Evolutionary conservation across 805 yeast species (phyloP).

Genomic region (Pichia deserticola): DNA sequence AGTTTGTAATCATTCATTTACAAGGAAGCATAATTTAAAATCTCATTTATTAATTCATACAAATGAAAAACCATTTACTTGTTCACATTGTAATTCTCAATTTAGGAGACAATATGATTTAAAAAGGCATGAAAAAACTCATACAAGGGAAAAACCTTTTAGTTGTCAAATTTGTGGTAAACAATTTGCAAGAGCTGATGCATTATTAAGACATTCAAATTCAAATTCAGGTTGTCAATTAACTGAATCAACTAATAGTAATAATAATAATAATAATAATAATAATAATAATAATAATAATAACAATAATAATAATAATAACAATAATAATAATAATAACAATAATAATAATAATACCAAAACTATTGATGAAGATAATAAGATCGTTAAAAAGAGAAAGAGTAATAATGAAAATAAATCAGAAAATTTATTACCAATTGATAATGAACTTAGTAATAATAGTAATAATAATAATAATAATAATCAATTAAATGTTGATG

Average conservation of each 20-base stretch:
- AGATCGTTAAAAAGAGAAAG: not conserved
- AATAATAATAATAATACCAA: not conserved
- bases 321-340: not conserved
- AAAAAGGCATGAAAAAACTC: slow-evolving; percentile 67
- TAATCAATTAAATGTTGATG: too few relatives aligned
- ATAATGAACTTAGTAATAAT: not conserved
- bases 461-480: not conserved
- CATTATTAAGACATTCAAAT: slow-evolving; percentile 61
- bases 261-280: not conserved
- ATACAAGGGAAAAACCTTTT: slow-evolving; percentile 69
- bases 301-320: not conserved
- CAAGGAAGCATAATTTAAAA: slow-evolving; percentile 68
- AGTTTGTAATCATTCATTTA: slow-evolving; percentile 55
- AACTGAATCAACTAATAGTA: too few relatives aligned
- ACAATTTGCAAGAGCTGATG: slow-evolving; percentile 68
- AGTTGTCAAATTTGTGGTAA: slow-evolving; percentile 54
- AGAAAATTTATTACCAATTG: not conserved
- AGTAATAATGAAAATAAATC: not conserved
- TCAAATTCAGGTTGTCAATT: slow-evolving; percentile 24
- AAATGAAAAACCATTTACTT: slow-evolving; percentile 53
- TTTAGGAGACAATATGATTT: slow-evolving; percentile 73
- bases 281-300: not conserved
- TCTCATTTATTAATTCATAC: slow-evolving; percentile 67
- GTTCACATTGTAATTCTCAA: slow-evolving; percentile 51
- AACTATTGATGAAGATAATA: not conserved